Conservation (phyloP, 768 basidiomycete genomes). For the Suillus clintonianus region DNA sequence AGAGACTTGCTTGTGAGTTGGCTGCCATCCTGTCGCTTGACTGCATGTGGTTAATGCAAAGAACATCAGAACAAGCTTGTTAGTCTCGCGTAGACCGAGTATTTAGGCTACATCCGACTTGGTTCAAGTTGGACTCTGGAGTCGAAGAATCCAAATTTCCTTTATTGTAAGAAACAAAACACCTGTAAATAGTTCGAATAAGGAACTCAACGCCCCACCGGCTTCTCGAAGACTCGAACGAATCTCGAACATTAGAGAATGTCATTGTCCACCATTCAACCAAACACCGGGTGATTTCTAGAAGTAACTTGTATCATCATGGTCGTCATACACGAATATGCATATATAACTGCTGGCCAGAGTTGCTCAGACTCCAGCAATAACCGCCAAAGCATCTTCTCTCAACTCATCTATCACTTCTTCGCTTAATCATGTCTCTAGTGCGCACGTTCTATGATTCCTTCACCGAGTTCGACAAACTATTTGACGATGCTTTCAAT, state of each 20-base stretch:
- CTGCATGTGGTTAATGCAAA: too few species aligned
- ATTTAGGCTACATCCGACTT: too few species aligned
- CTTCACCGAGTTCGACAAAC: slow-evolving; percentile 41
- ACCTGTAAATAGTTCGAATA: background rate
- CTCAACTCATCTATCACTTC: background rate
- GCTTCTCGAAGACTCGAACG: background rate
- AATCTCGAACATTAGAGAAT: background rate
- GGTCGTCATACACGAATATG: background rate
- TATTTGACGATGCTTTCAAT: slow-evolving; percentile 40
- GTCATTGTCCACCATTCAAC: background rate
- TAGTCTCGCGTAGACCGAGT: too few species aligned
- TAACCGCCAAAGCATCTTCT: background rate
- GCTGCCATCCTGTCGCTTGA: too few species aligned
- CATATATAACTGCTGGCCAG: background rate
- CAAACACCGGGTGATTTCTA: background rate
- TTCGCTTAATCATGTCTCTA: slow-evolving; percentile 21
- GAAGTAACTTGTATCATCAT: background rate
- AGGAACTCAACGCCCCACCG: background rate
- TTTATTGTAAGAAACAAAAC: background rate
- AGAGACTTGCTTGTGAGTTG: too few species aligned
- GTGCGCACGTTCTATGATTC: slow-evolving; percentile 36
- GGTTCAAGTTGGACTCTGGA: too few species aligned
- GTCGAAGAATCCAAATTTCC: too few species aligned
- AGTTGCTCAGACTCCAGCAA: background rate
- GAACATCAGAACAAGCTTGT: too few species aligned